Percentiles rank a stretch among this genome's conserved stretches.
Conservation (phyloP, 345 rosid genomes). For the Eucalyptus curtisii region DNA sequence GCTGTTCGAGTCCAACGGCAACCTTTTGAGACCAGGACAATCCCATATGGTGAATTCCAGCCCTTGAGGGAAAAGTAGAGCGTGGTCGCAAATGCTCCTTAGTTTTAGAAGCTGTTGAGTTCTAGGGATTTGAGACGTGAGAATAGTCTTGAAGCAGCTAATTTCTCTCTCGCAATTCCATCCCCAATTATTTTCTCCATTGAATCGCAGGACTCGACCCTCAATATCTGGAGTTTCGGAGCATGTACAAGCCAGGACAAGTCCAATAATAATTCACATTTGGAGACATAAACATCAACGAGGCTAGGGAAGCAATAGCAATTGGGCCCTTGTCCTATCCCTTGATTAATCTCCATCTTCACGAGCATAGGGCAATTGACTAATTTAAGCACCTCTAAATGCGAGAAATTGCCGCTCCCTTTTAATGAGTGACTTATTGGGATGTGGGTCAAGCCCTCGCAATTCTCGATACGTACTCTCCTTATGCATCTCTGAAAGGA, state of each 20-base stretch:
- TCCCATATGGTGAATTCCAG: too few species aligned
- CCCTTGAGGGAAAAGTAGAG: accelerated
- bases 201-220: accelerated
- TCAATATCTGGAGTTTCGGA: accelerated
- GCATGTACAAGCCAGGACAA: accelerated
- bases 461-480: too few species aligned
- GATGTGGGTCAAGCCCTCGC: accelerated
- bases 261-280: accelerated
- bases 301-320: too few species aligned
- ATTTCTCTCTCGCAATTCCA: too few species aligned
- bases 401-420: too few species aligned
- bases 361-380: accelerated
- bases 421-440: too few species aligned
- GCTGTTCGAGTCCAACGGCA: not conserved
- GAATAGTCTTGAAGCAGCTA: accelerated
- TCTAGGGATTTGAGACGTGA: accelerated
- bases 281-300: accelerated
- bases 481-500: too few species aligned
- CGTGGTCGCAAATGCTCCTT: too few species aligned
- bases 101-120: accelerated
- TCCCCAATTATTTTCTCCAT: too few species aligned
- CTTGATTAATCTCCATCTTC: accelerated
- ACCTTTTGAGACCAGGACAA: not conserved
- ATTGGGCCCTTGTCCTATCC: accelerated
- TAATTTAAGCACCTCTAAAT: too few species aligned